Percentiles rank a stretch among this genome's conserved stretches.
phyloP scores from a whole-genome alignment of 1,139 yeast species.

The Fermentozyma sake region DNA sequence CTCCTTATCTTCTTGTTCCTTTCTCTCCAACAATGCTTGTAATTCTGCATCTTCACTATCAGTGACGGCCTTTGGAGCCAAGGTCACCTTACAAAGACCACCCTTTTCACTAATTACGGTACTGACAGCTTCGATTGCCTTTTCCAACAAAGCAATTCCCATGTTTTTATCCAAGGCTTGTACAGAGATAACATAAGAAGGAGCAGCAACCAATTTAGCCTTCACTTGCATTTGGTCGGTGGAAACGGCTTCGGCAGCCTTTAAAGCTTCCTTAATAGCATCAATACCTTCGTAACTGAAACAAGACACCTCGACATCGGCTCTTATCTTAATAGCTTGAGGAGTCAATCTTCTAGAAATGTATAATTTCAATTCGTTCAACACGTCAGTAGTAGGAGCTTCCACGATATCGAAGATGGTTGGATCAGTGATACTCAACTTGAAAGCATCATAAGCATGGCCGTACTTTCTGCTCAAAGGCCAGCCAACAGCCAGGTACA shows the following conservation, averaged over 20 bases:
- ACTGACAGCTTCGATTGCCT: constrained; percentile 74
- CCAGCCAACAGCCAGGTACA: constrained; percentile 93
- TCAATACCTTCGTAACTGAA: constrained; percentile 97
- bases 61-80: constrained; percentile 98
- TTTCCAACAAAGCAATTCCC: constrained; percentile 74
- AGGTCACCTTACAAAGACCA: constrained; percentile 87
- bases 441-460: constrained; percentile 96
- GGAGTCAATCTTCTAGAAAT: constrained; percentile 94
- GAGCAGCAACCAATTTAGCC: constrained; percentile 96
- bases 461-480: constrained; percentile 94
- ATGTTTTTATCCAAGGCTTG: constrained; percentile 88
- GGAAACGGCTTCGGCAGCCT: constrained; percentile 79
- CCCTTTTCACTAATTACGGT: constrained; percentile 67
- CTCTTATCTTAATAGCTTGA: constrained; percentile 95
- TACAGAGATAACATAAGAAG: constrained; percentile 88
- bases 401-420: constrained; percentile 77
- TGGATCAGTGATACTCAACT: constrained; percentile 90
- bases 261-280: constrained; percentile 86
- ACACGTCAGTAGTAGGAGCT: constrained; percentile 67
- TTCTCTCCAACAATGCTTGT: constrained; percentile 76
- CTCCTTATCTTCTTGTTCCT: constrained; percentile 45
- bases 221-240: constrained; percentile 83
- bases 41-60: constrained; percentile 98
- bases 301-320: constrained; percentile 96
- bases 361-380: constrained; percentile 78